Base-by-base conservation (phyloP, 2,329 filamentous ascomycete species). In the Dactylonectria macrodidyma region DNA sequence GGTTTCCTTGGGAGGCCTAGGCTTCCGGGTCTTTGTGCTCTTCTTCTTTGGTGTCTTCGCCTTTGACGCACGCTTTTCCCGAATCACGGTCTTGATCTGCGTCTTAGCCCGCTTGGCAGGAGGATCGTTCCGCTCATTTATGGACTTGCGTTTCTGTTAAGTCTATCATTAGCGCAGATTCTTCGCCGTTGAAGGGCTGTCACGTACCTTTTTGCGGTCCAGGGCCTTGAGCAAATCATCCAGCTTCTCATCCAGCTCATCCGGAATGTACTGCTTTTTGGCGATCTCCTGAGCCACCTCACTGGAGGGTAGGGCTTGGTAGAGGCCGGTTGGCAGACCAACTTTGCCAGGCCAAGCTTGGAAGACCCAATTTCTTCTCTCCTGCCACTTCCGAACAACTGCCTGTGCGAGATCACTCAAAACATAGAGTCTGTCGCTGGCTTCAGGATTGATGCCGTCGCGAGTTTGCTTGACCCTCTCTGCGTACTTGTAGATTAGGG, bases 401-500 rank as follows among this genome's bases (percentile, higher is more conserved):
- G 91, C 89, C 80, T 96, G 93, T 0, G 95, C 90, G 10, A 99
- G 87, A 80, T 99, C 96, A 59, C 94, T 95, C 44, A 99, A 83
- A 6, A 95, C 90, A 78, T 98, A 97, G 1, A 99, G 86, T 69
- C 91, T 90, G 65, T 95, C 90, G 74, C 92, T 93, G 66, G 87
- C 85, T 1, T 87, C 83, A 0, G 90, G 88, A 26, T 88, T 87
- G 67, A 98, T 90, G 12, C 89, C 93, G 79, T 99, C 96, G 48
- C 90, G 88, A 10, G 95, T 93, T 80, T 95, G 93, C 85, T 99
- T 99, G 62, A 97, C 92, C 10, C 95, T 91, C 81, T 98, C 95
- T 12, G 95, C 95, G 69, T 98, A 93, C 79, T 96, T 94, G 84
- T 93, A 96, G 47, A 99, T 95, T 68, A 97, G 85, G 0, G 93